Evolutionary conservation across 768 basidiomycete genomes (phyloP), one percentile per base, ranked within the genome.

Genomic region (Mycena galopus): DNA sequence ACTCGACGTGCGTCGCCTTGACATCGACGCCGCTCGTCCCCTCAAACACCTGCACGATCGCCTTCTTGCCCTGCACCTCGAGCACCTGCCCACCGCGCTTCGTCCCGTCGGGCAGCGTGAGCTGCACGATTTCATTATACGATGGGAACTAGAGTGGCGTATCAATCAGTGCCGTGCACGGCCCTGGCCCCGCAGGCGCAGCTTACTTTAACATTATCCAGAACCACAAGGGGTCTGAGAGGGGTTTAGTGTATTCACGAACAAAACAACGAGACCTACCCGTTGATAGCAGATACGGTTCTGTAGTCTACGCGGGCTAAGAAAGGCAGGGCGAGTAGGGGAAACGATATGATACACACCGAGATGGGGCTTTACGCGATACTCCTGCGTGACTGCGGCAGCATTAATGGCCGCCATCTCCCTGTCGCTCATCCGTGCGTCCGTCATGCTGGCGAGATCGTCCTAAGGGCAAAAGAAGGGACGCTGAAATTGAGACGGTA

Each of bases 31-130:
- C 98, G 12, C 96, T 90, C 3, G 98, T 99, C 62, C 98, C 98
- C 82, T 99, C 98, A 77, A 99, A 99, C 72, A 99, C 97, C 82
- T 99, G 98, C 23, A 99, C 97, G 78, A 99, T 96, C 50, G 98
- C 98, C 81, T 99, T 99, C 88, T 97, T 98, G 65, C 98, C 98
- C 80, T 95, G 93, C 47, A 99, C 96, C 82, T 99, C 98, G 59
- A 99, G 91, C 14, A 99, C 97, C 83, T 99, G 98, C 32, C 98
- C 98, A 21, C 96, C 96, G 76, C 98, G 94, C 80, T 93, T 94
- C 32, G 96, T 88, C 17, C 98, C 98, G 82, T 99, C 97, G 11
- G 97, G 96, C 42, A 99, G 88, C 16, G 97, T 98, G 75, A 99
- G 86, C 78, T 94, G 91, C 30, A 99, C 97, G 79, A 98, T 99